Percentiles rank a stretch among this genome's conserved stretches.
Evolutionary conservation across 2,329 filamentous ascomycete genomes (phyloP).

Genomic region (Pezicula carpinea): DNA sequence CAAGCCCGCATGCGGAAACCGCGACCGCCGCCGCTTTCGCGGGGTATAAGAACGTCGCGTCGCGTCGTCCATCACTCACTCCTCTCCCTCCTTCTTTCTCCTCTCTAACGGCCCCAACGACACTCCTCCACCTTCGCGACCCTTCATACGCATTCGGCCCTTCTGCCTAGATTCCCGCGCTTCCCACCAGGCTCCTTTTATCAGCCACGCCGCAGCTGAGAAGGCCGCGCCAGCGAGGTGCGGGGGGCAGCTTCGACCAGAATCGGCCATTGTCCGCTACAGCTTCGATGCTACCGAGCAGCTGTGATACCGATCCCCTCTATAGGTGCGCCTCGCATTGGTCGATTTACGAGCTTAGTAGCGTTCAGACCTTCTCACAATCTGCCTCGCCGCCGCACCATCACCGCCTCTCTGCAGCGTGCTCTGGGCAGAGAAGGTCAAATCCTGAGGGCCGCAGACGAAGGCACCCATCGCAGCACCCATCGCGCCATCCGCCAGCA

Average conservation of each 20-base stretch:
- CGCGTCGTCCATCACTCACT: slow-evolving; percentile 8
- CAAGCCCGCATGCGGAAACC: slow-evolving; percentile 10
- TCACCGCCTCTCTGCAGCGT: slow-evolving; percentile 8
- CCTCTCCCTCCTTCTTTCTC: slow-evolving; percentile 7
- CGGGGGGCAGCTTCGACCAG: slow-evolving; percentile 14
- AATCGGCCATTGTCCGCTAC: slow-evolving; percentile 9
- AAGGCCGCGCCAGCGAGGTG: slow-evolving; percentile 12
- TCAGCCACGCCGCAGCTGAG: slow-evolving; percentile 15
- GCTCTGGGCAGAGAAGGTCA: too few species aligned
- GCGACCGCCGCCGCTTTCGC: slow-evolving; percentile 12
- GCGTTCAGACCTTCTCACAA: slow-evolving; percentile 10
- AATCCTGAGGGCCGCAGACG: too few species aligned
- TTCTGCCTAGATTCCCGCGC: slow-evolving; percentile 11
- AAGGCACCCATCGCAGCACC: too few species aligned
- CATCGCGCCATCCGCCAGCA: too few species aligned
- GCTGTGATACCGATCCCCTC: slow-evolving; percentile 8
- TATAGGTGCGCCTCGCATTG: slow-evolving; percentile 8
- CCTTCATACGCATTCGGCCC: slow-evolving; percentile 15
- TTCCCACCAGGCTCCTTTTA: slow-evolving; percentile 11
- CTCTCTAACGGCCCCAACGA: slow-evolving; percentile 6
- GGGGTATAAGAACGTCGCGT: slow-evolving; percentile 7
- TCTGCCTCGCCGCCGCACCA: slow-evolving; percentile 14
- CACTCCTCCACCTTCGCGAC: slow-evolving; percentile 4
- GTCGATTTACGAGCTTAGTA: slow-evolving; percentile 13
- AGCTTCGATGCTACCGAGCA: slow-evolving; percentile 12